A percentile compares a stretch with the other conserved stretches of the same genome.
These are phyloP conservation scores for Pseudoscleropodium purum DNA, from an alignment of 225 moss, liverwort and hornwort species.

Conservation along the genomic window DNA sequence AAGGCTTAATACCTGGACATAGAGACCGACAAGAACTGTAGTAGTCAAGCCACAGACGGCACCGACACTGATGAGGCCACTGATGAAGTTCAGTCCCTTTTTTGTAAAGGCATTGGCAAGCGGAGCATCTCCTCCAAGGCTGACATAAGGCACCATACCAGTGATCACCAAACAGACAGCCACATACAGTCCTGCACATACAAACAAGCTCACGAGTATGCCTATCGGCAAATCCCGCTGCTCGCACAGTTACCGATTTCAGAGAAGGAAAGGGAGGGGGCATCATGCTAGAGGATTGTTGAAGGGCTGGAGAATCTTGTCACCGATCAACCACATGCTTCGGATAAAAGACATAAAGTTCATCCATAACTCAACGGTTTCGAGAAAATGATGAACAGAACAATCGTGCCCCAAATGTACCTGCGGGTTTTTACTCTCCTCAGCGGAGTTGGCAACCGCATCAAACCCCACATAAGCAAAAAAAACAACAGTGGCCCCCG, in stretches of 20 bases:
- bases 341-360: not conserved
- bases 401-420: constrained; percentile 16
- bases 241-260: constrained; percentile 15
- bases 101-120: constrained; percentile 69
- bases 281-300: not conserved
- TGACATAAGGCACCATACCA: constrained; percentile 86
- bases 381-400: not conserved
- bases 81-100: constrained; percentile 58
- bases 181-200: constrained; percentile 84
- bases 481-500: constrained; percentile 84
- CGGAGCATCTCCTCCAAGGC: constrained; percentile 79
- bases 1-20: constrained; percentile 62
- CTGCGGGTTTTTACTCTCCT: constrained; percentile 89
- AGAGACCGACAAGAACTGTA: constrained; percentile 90
- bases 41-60: constrained; percentile 94
- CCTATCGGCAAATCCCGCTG: constrained; percentile 93
- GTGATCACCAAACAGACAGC: constrained; percentile 87
- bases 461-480: constrained; percentile 99
- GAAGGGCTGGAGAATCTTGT: not conserved
- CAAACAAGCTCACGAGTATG: constrained; percentile 74
- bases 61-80: constrained; percentile 64
- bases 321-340: not conserved
- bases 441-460: constrained; percentile 96
- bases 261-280: not conserved
- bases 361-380: not conserved